Conservation (phyloP, 2,329 filamentous ascomycete genomes). For the Xylaria sp. region DNA sequence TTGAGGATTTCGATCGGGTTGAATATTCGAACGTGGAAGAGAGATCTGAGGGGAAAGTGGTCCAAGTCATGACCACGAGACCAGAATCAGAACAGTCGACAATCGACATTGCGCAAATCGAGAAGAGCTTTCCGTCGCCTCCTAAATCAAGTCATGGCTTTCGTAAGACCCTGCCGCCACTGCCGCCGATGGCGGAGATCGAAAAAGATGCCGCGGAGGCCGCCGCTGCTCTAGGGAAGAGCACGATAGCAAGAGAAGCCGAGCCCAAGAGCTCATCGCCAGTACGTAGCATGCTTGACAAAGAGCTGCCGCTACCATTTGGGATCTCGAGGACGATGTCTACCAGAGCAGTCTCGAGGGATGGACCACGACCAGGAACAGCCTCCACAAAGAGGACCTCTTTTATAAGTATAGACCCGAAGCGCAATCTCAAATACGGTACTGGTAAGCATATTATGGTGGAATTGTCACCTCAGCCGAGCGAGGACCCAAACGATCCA, state of each 20-base stretch:
- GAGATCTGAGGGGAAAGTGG: background rate
- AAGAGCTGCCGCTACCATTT: slow-evolving; percentile 37
- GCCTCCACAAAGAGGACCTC: slow-evolving; percentile 53
- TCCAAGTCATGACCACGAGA: slow-evolving; percentile 36
- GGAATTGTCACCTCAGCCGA: slow-evolving; percentile 66
- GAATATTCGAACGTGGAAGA: slow-evolving; percentile 6
- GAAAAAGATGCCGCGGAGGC: slow-evolving; percentile 28
- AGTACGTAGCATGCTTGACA: slow-evolving; percentile 27
- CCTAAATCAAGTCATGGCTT: slow-evolving; percentile 38
- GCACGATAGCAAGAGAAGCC: slow-evolving; percentile 12
- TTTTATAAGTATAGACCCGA: slow-evolving; percentile 50
- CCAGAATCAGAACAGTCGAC: slow-evolving; percentile 40
- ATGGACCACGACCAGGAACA: slow-evolving; percentile 47
- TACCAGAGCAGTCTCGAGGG: slow-evolving; percentile 42
- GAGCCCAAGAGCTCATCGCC: slow-evolving; percentile 34
- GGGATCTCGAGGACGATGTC: slow-evolving; percentile 32
- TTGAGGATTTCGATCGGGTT: background rate
- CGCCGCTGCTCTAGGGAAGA: slow-evolving; percentile 14
- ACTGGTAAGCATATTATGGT: slow-evolving; percentile 56
- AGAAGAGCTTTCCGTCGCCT: slow-evolving; percentile 41
- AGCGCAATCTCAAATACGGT: slow-evolving; percentile 60
- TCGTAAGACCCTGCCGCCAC: slow-evolving; percentile 45
- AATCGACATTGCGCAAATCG: slow-evolving; percentile 42
- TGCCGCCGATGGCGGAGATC: slow-evolving; percentile 44
- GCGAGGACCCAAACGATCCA: slow-evolving; percentile 65